Evolutionary conservation across 768 basidiomycete genomes (phyloP), one percentile per base, ranked within the genome.

Genomic region (Macrolepiota dolichaula): DNA sequence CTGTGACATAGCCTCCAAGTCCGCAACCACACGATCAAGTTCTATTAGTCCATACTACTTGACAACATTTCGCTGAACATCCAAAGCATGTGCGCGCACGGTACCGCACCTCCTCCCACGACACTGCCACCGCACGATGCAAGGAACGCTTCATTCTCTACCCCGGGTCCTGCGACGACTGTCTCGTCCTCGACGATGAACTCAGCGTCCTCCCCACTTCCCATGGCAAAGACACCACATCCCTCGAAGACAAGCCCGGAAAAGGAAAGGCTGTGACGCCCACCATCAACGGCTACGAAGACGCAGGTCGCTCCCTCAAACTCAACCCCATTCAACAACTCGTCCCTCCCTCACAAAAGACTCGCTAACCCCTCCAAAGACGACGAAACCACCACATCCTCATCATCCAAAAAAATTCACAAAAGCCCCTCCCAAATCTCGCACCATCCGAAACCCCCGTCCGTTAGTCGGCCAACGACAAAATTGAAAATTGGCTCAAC

Each of bases 241-340:
- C 90, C 0, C 71, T 94, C 22, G 73, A 84, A 72, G 76, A 83
- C 72, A 62, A 64, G 1, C 70, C 70, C 15, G 69, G 38, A 62
- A 75, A 69, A 68, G 65, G 37, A 66, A 73, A 65, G 59, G 71
- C 81, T 65, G 78, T 98, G 81, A 92, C 97, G 1, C 97, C 95
- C n/a, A 99, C 97, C 0, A 95, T 99, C 76, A 98, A 98, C 71
- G 97, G 97, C 42, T 99, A 99, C 74, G 97, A 98, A 81, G 97
- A 97, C 27, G 98, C 97, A 0, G 97, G 97, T n/a, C 92, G 97
- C 27, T 98, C 96, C 0, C 85, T 99, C 51, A 96, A 95, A 50
- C 88, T 99, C 63, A 99, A 99, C 74, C 90, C 98, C 60, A 91
- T 99, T 64, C 92, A 98, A 73, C 95, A 97, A 72, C 92, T 0